Evolutionary conservation across 2,329 filamentous ascomycete species (phyloP), one percentile per base, ranked within the genome.

Genomic region (Bipolaris oryzae): DNA sequence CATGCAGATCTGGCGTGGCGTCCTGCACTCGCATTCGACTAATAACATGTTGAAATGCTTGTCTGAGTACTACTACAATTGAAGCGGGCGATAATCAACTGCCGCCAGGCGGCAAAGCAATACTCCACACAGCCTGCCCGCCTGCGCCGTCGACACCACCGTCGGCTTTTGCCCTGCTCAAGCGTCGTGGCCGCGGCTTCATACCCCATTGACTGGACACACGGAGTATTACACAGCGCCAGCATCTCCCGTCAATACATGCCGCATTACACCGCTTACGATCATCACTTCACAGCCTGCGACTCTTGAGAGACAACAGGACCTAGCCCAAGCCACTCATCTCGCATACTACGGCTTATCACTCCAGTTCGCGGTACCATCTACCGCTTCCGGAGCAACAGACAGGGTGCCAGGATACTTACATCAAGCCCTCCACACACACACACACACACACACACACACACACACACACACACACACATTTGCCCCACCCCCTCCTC

Each of bases 161-260:
- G 23, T 42, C 39, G 7, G 39, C 15, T 55, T 56, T 55, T n/a
- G 58, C 51, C 54, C 50, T 61, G 50, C 53, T 54, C 35, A 46
- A 28, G 39, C 33, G 38, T 56, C 53, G 56, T 62, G 59, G 56
- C 42, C 51, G 45, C 59, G 59, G 59, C 53, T 51, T 42, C 39
- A 28, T 23, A 41, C 47, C 50, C 54, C 51, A 57, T 62, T 62
- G 60, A 58, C 50, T 60, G 42, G 37, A 53, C 57, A 55, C 49
- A 53, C 21, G 49, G 39, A 35, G 48, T 44, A 21, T 15, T 54
- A 54, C 62, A 53, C 60, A 49, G 58, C 53, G 50, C 62, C 56
- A 57, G 53, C 38, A 52, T 63, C 9, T 28, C 55, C 53, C 58
- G 43, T 63, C 66, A 66, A 66, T 67, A 66, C 55, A 58, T 53